Conservation (phyloP, 139 green algal genomes). For the Coelastrella sp. region DNA sequence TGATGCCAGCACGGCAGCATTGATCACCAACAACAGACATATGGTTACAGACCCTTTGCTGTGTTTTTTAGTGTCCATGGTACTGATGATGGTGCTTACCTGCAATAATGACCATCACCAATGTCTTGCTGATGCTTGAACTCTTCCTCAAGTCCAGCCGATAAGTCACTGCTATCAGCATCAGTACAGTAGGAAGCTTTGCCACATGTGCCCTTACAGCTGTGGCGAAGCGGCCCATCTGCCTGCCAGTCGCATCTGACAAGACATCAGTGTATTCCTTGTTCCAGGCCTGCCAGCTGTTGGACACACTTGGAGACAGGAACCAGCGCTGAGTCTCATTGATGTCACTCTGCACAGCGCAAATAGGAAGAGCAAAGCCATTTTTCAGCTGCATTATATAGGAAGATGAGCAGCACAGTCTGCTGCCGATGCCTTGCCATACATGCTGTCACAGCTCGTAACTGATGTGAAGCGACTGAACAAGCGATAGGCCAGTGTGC, state of each 20-base stretch:
- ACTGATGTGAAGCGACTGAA: no score
- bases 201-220: background rate
- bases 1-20: no score
- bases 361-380: background rate
- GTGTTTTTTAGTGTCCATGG: background rate
- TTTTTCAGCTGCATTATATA: background rate
- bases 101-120: slow-evolving; percentile 7
- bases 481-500: no score
- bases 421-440: no score
- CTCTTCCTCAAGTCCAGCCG: background rate
- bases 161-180: background rate
- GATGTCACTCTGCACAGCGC: background rate
- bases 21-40: background rate
- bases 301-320: background rate
- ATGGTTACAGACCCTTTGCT: background rate
- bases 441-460: no score
- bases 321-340: slow-evolving; percentile 17
- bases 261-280: background rate
- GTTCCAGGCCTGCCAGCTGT: slow-evolving; percentile 32
- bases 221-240: slow-evolving; percentile 2
- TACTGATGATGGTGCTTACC: background rate
- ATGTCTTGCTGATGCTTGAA: background rate
- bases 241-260: background rate
- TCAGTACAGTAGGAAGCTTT: slow-evolving; percentile 1
- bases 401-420: no score